phyloP scores from a whole-genome alignment of 192 early-diverging fungal species.

The Umbelopsis isabellina region DNA sequence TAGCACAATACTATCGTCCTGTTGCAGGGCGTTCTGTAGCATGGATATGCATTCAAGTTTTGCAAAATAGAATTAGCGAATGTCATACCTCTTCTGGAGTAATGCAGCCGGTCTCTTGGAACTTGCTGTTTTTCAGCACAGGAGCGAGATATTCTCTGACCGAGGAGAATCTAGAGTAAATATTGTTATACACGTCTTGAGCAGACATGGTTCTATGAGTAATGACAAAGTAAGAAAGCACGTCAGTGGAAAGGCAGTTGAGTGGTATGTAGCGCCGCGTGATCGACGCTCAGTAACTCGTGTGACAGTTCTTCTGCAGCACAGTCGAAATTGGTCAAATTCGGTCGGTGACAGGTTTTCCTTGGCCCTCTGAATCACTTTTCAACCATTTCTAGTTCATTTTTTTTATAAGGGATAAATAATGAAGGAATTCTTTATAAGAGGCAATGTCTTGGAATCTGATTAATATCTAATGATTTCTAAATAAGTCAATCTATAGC shows the following conservation, averaged over 20 bases:
- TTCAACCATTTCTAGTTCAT: no score
- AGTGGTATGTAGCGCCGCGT: conserved; percentile 6
- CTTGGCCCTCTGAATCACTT: no score
- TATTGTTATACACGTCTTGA: conserved; percentile 43
- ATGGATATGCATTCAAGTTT: background rate
- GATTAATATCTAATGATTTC: no score
- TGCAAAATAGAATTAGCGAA: background rate
- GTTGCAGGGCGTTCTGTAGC: no score
- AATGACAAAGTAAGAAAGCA: background rate
- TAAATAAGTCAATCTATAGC: no score
- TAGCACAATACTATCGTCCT: no score
- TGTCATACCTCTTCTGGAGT: conserved; percentile 89
- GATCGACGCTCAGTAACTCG: conserved; percentile 9
- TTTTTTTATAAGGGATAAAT: no score
- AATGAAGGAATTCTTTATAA: no score
- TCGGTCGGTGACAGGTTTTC: no score
- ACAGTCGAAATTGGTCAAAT: background rate
- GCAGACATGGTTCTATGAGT: conserved; percentile 30
- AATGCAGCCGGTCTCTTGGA: conserved; percentile 93
- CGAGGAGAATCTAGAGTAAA: conserved; percentile 41
- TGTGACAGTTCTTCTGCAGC: conserved; percentile 8
- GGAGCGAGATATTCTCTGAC: conserved; percentile 89
- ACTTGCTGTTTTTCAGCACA: conserved; percentile 91
- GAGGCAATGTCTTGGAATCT: no score
- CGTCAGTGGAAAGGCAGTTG: background rate